These are phyloP conservation scores for Scheffersomyces parashehatae DNA, from an alignment of 1,139 yeast species.

Conservation along the genomic window DNA sequence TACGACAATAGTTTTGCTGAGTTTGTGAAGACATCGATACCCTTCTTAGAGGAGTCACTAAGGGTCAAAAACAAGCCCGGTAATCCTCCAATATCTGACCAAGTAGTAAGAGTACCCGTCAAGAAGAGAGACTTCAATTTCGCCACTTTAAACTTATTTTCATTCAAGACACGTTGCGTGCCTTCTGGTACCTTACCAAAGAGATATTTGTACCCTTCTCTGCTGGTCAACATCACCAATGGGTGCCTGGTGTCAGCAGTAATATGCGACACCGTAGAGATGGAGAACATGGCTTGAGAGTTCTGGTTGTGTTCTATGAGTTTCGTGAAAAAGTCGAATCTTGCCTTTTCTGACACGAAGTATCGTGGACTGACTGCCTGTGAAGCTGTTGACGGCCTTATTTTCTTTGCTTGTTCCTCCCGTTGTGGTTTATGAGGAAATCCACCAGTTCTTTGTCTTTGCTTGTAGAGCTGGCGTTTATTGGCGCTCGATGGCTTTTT, in stretches of 20 bases:
- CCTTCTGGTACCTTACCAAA: conserved; percentile 89
- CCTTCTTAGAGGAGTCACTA: conserved; percentile 74
- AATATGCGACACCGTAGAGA: conserved; percentile 53
- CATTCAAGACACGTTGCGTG: conserved; percentile 68
- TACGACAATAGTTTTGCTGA: conserved; percentile 47
- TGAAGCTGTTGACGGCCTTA: background rate
- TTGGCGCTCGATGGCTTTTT: no score
- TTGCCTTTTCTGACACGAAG: conserved; percentile 11
- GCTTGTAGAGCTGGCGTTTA: no score
- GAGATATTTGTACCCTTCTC: conserved; percentile 61
- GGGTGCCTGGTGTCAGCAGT: conserved; percentile 65
- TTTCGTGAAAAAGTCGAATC: conserved; percentile 12
- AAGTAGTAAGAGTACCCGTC: conserved; percentile 65
- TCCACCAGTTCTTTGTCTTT: no score
- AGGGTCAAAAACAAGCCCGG: conserved; percentile 86
- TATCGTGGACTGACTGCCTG: conserved; percentile 10
- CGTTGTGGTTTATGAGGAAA: no score
- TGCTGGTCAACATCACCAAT: conserved; percentile 49
- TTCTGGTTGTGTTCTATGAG: conserved; percentile 16
- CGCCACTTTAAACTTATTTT: conserved; percentile 52
- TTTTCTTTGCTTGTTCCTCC: no score
- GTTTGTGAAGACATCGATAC: conserved; percentile 39
- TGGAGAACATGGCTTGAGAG: conserved; percentile 32
- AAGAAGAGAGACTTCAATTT: conserved; percentile 67
- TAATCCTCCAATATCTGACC: conserved; percentile 82